These are phyloP conservation scores for Meyerozyma smithsonii DNA, from an alignment of 1,139 yeast species.

Conservation along the genomic window DNA sequence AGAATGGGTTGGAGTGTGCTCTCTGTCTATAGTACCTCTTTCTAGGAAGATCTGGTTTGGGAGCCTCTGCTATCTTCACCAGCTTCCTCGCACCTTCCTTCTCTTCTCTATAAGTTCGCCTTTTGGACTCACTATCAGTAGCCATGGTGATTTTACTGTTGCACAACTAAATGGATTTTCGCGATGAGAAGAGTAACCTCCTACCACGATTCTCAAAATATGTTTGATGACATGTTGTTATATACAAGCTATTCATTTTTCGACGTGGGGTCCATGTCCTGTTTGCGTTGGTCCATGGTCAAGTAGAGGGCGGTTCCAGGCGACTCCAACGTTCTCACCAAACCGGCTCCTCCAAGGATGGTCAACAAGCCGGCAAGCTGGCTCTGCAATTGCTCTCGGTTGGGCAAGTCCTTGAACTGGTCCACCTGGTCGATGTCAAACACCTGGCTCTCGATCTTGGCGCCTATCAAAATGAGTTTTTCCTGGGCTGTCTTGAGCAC, in stretches of 20 bases:
- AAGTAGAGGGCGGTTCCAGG: constrained; percentile 64
- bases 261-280: constrained; percentile 34
- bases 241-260: constrained; percentile 1
- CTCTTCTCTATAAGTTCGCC: constrained; percentile 36
- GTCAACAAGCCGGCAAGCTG: constrained; percentile 85
- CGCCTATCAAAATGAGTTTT: constrained; percentile 77
- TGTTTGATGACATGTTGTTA: not conserved
- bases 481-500: constrained; percentile 63
- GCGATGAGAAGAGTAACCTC: constrained; percentile 1
- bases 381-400: constrained; percentile 65
- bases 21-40: constrained; percentile 92
- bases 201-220: too few relatives aligned
- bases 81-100: constrained; percentile 30
- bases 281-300: constrained; percentile 61
- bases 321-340: constrained; percentile 75
- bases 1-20: constrained; percentile 96
- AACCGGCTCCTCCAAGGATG: constrained; percentile 81
- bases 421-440: constrained; percentile 52
- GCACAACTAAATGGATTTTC: too few relatives aligned
- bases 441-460: constrained; percentile 62
- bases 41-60: constrained; percentile 55
- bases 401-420: constrained; percentile 68
- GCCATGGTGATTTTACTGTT: not conserved
- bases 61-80: constrained; percentile 10
- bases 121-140: constrained; percentile 30